These are phyloP conservation scores for Leptographium procerum DNA, from an alignment of 2,329 filamentous ascomycete species.

Conservation along the genomic window DNA sequence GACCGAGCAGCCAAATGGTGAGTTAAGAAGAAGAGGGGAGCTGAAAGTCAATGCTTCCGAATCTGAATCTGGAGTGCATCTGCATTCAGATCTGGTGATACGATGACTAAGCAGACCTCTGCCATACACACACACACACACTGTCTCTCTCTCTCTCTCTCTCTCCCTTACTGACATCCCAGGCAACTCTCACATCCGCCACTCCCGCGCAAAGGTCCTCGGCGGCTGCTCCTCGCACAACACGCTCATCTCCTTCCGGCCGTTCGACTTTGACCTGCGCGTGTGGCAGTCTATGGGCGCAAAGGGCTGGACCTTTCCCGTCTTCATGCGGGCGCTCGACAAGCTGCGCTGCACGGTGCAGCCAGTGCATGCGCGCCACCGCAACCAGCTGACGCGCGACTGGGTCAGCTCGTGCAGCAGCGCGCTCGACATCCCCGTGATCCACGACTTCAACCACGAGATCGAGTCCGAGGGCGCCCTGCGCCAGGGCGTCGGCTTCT, in stretches of 20 bases:
- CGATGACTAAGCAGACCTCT: not conserved
- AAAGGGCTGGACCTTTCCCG: slow-evolving; percentile 77
- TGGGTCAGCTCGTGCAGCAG: slow-evolving; percentile 74
- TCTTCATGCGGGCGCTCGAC: slow-evolving; percentile 69
- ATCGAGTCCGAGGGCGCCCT: slow-evolving; percentile 64
- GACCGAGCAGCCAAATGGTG: slow-evolving; percentile 68
- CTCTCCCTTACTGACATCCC: not conserved
- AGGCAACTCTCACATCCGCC: slow-evolving; percentile 79
- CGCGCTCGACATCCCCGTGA: slow-evolving; percentile 68
- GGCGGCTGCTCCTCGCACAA: slow-evolving; percentile 92
- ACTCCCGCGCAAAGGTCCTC: slow-evolving; percentile 84
- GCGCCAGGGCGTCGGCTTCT: slow-evolving; percentile 73
- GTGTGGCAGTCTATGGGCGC: slow-evolving; percentile 75
- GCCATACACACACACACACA: too few species aligned
- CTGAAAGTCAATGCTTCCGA: too few species aligned
- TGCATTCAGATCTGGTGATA: not conserved
- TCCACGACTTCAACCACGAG: slow-evolving; percentile 77
- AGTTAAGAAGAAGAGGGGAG: not conserved
- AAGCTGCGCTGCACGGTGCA: slow-evolving; percentile 84
- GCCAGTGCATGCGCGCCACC: slow-evolving; percentile 72
- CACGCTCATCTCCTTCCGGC: slow-evolving; percentile 84
- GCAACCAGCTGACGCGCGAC: slow-evolving; percentile 84
- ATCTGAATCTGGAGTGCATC: too few species aligned
- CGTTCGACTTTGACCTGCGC: slow-evolving; percentile 79
- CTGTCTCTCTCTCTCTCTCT: slow-evolving; percentile 23